These are phyloP conservation scores for Chloromonas sp. DNA, from an alignment of 163 green algal species.

Conservation along the genomic window DNA sequence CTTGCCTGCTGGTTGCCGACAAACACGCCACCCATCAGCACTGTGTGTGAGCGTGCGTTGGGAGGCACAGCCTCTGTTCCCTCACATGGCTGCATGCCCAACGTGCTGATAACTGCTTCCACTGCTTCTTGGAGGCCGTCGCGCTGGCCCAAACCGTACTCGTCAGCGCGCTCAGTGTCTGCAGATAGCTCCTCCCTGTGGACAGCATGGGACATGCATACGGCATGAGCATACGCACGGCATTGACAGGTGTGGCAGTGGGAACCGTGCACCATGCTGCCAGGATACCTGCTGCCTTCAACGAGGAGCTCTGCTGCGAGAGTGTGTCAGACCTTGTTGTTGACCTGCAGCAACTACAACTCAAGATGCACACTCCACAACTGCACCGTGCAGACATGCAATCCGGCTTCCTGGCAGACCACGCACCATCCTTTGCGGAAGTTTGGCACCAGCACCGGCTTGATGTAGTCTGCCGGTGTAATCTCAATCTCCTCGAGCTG, in stretches of 20 bases:
- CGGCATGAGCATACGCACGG: no score
- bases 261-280: no score
- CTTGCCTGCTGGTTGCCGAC: conserved; percentile 57
- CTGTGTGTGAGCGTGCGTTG: conserved; percentile 90
- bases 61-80: conserved; percentile 88
- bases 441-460: conserved; percentile 59
- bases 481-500: conserved; percentile 92
- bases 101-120: conserved; percentile 80
- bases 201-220: background rate
- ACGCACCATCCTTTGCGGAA: conserved; percentile 58
- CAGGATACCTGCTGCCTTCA: no score
- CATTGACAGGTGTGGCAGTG: no score
- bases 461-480: conserved; percentile 79
- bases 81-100: conserved; percentile 87
- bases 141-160: conserved; percentile 86
- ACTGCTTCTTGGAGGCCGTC: conserved; percentile 84
- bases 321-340: no score
- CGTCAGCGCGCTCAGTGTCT: conserved; percentile 77
- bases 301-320: no score
- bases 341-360: no score
- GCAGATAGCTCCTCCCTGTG: conserved; percentile 82
- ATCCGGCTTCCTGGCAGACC: background rate
- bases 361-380: no score
- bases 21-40: conserved; percentile 79
- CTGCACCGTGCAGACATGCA: no score